Conservation (phyloP, 768 basidiomycete genomes). For the Naganishia friedmannii region DNA sequence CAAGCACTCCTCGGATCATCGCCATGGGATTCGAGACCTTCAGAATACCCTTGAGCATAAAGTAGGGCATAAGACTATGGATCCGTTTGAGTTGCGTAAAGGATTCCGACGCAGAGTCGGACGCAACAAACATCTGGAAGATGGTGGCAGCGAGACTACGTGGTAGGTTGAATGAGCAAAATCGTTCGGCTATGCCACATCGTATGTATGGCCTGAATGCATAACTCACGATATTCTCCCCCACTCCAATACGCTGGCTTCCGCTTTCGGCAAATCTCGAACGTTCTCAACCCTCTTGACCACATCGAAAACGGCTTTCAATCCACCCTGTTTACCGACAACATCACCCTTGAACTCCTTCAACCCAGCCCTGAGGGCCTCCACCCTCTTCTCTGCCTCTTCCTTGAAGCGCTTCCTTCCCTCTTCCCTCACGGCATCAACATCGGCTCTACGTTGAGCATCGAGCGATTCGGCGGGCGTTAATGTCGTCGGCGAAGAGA, state of each 20-base stretch:
- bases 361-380: conserved; percentile 75
- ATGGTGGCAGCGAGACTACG: conserved; percentile 87
- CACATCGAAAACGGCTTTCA: conserved; percentile 80
- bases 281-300: conserved; percentile 78
- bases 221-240: conserved; percentile 84
- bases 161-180: neutral
- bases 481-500: conserved; percentile 69
- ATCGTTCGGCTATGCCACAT: neutral
- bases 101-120: conserved; percentile 85
- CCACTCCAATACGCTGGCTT: conserved; percentile 90
- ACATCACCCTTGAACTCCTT: conserved; percentile 88
- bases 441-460: conserved; percentile 74
- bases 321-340: conserved; percentile 64
- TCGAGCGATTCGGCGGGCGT: conserved; percentile 74
- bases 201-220: neutral
- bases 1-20: conserved; percentile 91
- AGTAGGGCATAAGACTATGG: conserved; percentile 96
- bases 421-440: conserved; percentile 80
- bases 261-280: conserved; percentile 73
- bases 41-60: conserved; percentile 86
- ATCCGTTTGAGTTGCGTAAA: conserved; percentile 83
- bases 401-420: conserved; percentile 77
- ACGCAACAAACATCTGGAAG: conserved; percentile 89
- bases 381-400: conserved; percentile 83
- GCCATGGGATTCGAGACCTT: conserved; percentile 91